phyloP scores from a whole-genome alignment of 2,329 filamentous ascomycete genomes.

The Penicillium sp. region DNA sequence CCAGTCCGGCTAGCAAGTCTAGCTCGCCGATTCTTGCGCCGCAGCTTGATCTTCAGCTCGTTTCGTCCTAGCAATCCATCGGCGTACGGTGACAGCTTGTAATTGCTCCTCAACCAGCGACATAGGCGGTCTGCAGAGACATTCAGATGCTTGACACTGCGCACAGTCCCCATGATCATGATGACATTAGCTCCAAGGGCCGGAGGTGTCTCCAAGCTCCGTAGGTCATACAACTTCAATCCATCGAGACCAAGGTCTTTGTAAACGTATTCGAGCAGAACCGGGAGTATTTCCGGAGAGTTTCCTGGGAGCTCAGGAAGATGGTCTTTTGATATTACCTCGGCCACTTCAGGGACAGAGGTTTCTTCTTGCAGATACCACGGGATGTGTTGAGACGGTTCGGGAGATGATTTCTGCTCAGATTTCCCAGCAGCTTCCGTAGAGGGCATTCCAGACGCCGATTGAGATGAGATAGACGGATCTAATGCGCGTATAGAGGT shows the following conservation, averaged over 20 bases:
- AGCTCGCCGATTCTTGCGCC: conserved; percentile 78
- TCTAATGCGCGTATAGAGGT: conserved; percentile 30
- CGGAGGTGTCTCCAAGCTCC: conserved; percentile 80
- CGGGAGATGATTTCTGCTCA: conserved; percentile 2
- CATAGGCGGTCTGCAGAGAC: conserved; percentile 88
- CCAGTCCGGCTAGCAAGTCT: conserved; percentile 77
- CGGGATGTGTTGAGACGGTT: conserved; percentile 53
- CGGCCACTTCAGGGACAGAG: conserved; percentile 43
- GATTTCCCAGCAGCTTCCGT: conserved; percentile 15
- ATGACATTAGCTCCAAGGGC: conserved; percentile 86
- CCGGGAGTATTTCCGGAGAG: conserved; percentile 72
- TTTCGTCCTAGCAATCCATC: conserved; percentile 89
- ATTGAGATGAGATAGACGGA: conserved; percentile 25
- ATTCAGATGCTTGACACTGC: conserved; percentile 91
- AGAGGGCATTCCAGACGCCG: background rate
- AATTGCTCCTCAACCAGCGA: conserved; percentile 77
- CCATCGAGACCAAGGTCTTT: conserved; percentile 86
- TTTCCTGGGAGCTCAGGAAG: conserved; percentile 69
- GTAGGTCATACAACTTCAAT: conserved; percentile 79
- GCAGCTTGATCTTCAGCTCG: conserved; percentile 85
- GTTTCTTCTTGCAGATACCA: conserved; percentile 82
- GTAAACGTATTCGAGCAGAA: conserved; percentile 77
- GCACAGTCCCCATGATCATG: conserved; percentile 90
- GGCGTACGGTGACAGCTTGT: conserved; percentile 75
- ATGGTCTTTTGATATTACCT: conserved; percentile 57